Evolutionary conservation across 176 grass and related monocot species (phyloP), one percentile per base, ranked within the genome.

Genomic region (Thalia dealbata): DNA sequence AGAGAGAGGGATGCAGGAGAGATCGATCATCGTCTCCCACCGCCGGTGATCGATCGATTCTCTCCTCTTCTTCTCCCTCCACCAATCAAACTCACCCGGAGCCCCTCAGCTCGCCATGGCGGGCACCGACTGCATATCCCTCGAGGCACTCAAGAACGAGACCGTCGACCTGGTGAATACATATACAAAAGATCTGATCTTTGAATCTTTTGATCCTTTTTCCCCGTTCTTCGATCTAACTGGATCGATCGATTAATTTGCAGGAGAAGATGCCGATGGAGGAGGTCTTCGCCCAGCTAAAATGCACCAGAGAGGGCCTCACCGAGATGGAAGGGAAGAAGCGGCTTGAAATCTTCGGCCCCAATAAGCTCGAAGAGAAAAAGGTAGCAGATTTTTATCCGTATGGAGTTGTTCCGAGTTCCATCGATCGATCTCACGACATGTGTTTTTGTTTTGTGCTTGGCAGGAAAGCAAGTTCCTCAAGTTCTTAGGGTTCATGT

Each of bases 361-460:
- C 84, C 69, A 96, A 96, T 89, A 96, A 90, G 84, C 84, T 96
- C 64, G 92, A 96, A 81, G 92, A 96, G 87, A 96, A 96, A 79
- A 84, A 80, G 83, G 82, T 84, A 43, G 6, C 29, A 15, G n/a
- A n/a, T n/a, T n/a, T 14, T 19, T 44, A 66, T 63, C 24, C 12
- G 5, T 7, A 9, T 15, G 18, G 29, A 26, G 2, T 7, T 14
- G 38, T 38, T 41, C 29, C 32, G 16, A 22, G 43, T 46, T 23
- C 14, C 3, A 23, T 13, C 26, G n/a, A 13, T 14, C 9, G 10
- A 46, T 21, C 14, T 70, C 21, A 50, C 46, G 0, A 48, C 22
- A 46, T 27, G 26, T 54, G 23, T 22, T 41, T 45, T 21, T 61
- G 52, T 44, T 52, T 26, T 45, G 1, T 64, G 24, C 14, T 28